Evolutionary conservation across 1,284 basidiomycete genomes (phyloP), one percentile per base, ranked within the genome.

Genomic region (Stygiomarasmius scandens): DNA sequence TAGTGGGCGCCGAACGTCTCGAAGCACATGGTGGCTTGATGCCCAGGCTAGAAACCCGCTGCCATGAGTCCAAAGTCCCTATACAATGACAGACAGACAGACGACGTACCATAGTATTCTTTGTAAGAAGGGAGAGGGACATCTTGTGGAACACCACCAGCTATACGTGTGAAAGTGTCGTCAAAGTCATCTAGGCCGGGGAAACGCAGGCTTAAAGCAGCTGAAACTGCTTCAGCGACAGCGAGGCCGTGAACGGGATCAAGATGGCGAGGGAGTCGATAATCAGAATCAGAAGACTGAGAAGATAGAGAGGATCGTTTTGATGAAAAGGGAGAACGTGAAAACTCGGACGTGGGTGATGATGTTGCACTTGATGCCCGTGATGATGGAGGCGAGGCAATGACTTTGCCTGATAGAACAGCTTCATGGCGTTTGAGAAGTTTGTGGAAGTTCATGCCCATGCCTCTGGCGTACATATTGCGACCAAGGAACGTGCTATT

Each of bases 361-460:
- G 38, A 41, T 12, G 38, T 16, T 5, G 38, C 16, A 16, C 38
- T 41, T 41, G 38, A 41, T 41, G 8, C 16, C 16, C 38, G 38
- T 41, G 38, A 41, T 16, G 38, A n/a, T 41, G 38, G 38, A 41
- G n/a, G 38, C 4, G 38, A 41, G 12, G 12, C 29, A 32, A 32
- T 12, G 12, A 12, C 12, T 16, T 41, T 41, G 6, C 38, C 38
- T 6, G 38, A 41, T 12, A 54, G 20, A 20, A 51, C 55, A 52
- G 41, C 52, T 19, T 38, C 52, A 24, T 60, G 56, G 16, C 48
- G 47, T 32, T 49, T 44, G 38, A 60, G 25, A 41, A 41, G 38
- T n/a, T 41, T 41, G 38, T 41, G 38, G n/a, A 41, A 41, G 16
- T 41, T 41, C n/a, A 41, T 41, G 14, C 38, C 38, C 38, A 41